Percentiles rank a stretch among this genome's conserved stretches.
Conservation (phyloP, 179 eudicot species). For the Beta corolliflora region DNA sequence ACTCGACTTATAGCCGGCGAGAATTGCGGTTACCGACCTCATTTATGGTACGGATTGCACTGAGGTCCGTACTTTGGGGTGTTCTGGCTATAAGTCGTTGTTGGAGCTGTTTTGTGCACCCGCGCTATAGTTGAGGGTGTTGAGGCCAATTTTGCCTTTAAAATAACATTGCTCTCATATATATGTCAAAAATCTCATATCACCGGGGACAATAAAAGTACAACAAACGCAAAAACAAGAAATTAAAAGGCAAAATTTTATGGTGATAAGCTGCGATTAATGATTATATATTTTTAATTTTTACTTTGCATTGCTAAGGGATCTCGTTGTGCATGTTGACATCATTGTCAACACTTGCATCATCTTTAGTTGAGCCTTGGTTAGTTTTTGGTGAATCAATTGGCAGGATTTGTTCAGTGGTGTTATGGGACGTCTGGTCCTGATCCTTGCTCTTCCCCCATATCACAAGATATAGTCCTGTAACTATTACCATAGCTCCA, state of each 20-base stretch:
- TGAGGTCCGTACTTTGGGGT: too few relatives aligned
- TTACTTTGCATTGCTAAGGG: background rate
- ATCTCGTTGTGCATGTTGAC: background rate
- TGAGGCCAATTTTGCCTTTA: too few relatives aligned
- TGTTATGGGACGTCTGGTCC: background rate
- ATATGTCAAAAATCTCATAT: too few relatives aligned
- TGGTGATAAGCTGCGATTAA: background rate
- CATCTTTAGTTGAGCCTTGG: background rate
- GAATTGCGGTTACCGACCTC: too few relatives aligned
- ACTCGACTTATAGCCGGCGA: too few relatives aligned
- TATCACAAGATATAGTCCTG: conserved; percentile 45
- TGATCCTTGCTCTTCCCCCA: conserved; percentile 55
- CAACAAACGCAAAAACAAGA: background rate
- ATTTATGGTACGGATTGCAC: too few relatives aligned
- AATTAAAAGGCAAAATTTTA: background rate
- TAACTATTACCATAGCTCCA: conserved; percentile 46
- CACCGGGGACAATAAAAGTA: background rate
- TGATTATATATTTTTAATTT: background rate
- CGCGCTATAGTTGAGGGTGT: too few relatives aligned
- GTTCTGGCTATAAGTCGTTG: too few relatives aligned
- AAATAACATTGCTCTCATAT: too few relatives aligned
- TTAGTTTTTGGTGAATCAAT: background rate
- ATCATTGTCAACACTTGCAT: background rate
- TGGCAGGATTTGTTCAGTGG: background rate
- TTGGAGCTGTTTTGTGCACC: too few relatives aligned